Percentiles rank a stretch among this genome's conserved stretches.
Conservation (phyloP, 2,329 filamentous ascomycete genomes). For the Metarhizium sp. region DNA sequence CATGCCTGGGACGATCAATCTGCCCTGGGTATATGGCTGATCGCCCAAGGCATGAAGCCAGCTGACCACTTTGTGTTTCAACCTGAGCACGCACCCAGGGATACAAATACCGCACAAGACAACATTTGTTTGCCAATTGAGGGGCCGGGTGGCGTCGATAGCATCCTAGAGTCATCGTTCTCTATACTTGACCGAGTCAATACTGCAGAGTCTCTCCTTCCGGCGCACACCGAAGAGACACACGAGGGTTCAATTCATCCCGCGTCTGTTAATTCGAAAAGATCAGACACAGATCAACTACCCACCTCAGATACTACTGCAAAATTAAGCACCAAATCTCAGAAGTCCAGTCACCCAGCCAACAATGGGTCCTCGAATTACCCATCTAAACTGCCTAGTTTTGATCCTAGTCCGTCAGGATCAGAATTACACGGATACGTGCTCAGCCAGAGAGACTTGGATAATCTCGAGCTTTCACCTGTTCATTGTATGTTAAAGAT, state of each 20-base stretch:
- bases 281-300: not conserved
- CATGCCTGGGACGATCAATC: conserved; percentile 23
- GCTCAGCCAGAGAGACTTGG: conserved; percentile 21
- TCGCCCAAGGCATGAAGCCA: conserved; percentile 21
- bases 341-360: conserved; percentile 8
- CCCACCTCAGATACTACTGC: not conserved
- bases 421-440: conserved; percentile 17
- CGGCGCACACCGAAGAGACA: not conserved
- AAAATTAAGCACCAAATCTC: not conserved
- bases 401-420: conserved; percentile 21
- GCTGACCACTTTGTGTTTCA: conserved; percentile 15
- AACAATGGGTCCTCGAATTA: conserved; percentile 24
- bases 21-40: conserved; percentile 27
- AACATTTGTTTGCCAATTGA: not conserved
- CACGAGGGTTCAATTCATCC: not conserved
- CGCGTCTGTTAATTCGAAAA: not conserved
- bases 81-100: conserved; percentile 6
- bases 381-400: conserved; percentile 22
- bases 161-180: conserved; percentile 7
- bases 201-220: not conserved
- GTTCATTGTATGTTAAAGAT: conserved; percentile 19
- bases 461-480: conserved; percentile 25
- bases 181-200: not conserved
- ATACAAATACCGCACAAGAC: not conserved
- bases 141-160: conserved; percentile 5